Percentiles rank a stretch among this genome's conserved stretches.
These are phyloP conservation scores for Passalora sequoiae DNA, from an alignment of 2,329 filamentous ascomycete genomes.

Conservation along the genomic window DNA sequence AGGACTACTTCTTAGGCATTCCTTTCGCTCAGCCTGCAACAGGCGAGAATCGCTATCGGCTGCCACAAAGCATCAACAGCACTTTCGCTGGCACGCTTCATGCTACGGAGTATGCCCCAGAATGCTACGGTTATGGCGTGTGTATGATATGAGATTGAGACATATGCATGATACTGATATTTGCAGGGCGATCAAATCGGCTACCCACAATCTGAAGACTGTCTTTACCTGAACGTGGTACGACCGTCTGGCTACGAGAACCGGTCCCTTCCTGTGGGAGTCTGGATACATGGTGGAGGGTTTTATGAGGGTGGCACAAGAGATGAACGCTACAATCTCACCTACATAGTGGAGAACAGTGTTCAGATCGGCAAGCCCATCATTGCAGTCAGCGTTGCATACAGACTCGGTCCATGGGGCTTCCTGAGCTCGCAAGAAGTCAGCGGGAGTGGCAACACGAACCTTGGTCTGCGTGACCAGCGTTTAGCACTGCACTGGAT, in stretches of 20 bases:
- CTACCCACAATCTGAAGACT: slow-evolving; percentile 50
- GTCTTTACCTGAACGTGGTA: slow-evolving; percentile 58
- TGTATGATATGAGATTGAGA: slow-evolving; percentile 1
- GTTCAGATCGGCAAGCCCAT: slow-evolving; percentile 45
- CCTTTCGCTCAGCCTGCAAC: slow-evolving; percentile 36
- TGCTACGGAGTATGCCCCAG: slow-evolving; percentile 40
- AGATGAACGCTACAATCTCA: slow-evolving; percentile 59
- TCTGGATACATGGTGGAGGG: slow-evolving; percentile 53
- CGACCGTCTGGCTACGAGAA: slow-evolving; percentile 47
- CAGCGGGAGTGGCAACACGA: slow-evolving; percentile 50
- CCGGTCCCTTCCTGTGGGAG: slow-evolving; percentile 48
- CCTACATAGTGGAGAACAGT: slow-evolving; percentile 51
- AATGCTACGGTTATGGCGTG: slow-evolving; percentile 40
- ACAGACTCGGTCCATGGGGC: slow-evolving; percentile 63
- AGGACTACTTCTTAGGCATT: slow-evolving; percentile 44
- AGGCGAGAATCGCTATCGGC: slow-evolving; percentile 31
- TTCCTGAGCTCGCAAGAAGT: slow-evolving; percentile 59
- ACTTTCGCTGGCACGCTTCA: slow-evolving; percentile 38
- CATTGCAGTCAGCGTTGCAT: slow-evolving; percentile 57
- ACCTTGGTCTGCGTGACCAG: slow-evolving; percentile 42
- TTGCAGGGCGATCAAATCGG: slow-evolving; percentile 26
- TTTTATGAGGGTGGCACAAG: slow-evolving; percentile 38
- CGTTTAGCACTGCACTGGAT: slow-evolving; percentile 45
- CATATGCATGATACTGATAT: not conserved
- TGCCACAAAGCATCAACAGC: slow-evolving; percentile 32